Base-by-base conservation (phyloP, 1,139 yeast genomes). In the Scheffersomyces quercinus region DNA sequence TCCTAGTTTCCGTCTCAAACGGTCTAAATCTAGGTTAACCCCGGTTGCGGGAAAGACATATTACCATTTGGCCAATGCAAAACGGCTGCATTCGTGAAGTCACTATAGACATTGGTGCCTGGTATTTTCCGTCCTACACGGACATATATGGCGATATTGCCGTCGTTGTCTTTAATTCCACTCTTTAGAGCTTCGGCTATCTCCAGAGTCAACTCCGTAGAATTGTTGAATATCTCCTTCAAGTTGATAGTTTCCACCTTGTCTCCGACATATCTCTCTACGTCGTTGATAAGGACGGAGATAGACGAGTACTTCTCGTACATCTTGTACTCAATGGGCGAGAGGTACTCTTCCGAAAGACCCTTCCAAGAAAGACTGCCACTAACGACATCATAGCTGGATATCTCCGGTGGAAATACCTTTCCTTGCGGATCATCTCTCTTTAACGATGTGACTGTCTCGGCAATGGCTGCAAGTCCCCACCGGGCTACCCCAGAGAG, bases 381-480 rank as follows among this genome's bases (percentile, higher is more conserved):
- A 3, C 71, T 53, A 0, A 56, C 45, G 2, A 62, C 55, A 37
- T 70, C 65, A 45, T 62, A 75, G 2, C 65, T 70, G 0, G 59
- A 31, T 42, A 85, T 72, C 1, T 53, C 53, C 0, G 96, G 95
- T 1, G 89, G 87, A n/a, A 64, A 52, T 7, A 81, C 59, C 10
- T 65, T 73, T 0, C 86, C 87, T 36, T 79, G 72, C 0, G 96
- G 96, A 52, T 88, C 97, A 26, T 86, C 86, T 52, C 97, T 69
- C 47, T 82, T 65, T 39, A 90, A 65, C 11, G 89, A 78, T 10
- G 75, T 68, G 37, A 78, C 78, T 0, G 97, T 89, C 58, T 91
- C 97, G 2, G 87, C 82, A 46, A 91, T 83, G 16, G 96, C 83
- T 3, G 95, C 98, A 56, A 86, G 83, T 42, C 95, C 97, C 99